Evolutionary conservation across 768 basidiomycete genomes (phyloP), one percentile per base, ranked within the genome.

Genomic region (Tulasnella sp.): DNA sequence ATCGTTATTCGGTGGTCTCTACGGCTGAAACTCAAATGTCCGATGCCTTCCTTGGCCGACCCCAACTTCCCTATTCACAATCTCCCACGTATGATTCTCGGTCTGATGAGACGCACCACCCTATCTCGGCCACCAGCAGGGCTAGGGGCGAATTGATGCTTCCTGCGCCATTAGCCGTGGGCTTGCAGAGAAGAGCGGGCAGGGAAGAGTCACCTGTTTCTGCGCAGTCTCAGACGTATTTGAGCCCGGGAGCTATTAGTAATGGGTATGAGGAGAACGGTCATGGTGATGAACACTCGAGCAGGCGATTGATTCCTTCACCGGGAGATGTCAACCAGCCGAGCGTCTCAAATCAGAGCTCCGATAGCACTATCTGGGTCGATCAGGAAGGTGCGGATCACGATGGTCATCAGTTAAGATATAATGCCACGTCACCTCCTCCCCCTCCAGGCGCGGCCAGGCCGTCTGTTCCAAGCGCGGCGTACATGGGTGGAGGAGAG

Each of bases 1-100:
- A 65, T 40, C 74, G 89, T 19, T 81, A 85, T 60, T 92, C 89
- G 9, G 63, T 83, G 61, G 75, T 78, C 15, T 92, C 88, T 2
- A 80, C 78, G 37, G 78, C 79, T 45, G 88, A 91, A 57, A 71
- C 74, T n/a, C 78, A 77, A 53, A 73, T 75, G 54, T 69, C 76
- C 25, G 41, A 53, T 42, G 48, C 37, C 10, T 44, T 20, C 49
- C 27, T 51, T 43, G 6, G 25, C 25, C 54, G 53, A n/a, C 55
- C 37, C 19, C 24, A 48, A 48, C 51, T 37, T 27, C 44, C 52
- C 25, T 48, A 41, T 37, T 48, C 12, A 13, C 22, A 32, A 32
- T 22, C 49, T 12, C 49, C 49, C 6, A 47, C 20, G 27, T 44
- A 43, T 29, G 49, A 51, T 9, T 6, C 25, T 16, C 46, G 39